phyloP scores from a whole-genome alignment of 768 basidiomycete genomes.

The Gloeopeniophorella convolvens region DNA sequence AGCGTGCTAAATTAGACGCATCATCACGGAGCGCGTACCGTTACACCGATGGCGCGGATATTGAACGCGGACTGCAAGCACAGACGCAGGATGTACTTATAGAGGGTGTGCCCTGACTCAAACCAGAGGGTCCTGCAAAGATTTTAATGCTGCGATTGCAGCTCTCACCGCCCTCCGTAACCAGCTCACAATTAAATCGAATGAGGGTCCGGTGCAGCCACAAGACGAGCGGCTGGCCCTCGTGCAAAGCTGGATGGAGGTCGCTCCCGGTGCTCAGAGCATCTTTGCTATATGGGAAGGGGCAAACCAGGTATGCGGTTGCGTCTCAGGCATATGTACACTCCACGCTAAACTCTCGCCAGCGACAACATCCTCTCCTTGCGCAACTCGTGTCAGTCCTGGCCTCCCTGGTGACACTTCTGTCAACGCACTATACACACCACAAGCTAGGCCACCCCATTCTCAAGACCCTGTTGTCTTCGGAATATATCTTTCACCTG shows the following conservation, averaged over 20 bases:
- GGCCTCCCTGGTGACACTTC: conserved; percentile 51
- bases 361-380: conserved; percentile 41
- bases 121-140: neutral
- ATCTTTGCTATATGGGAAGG: conserved; percentile 59
- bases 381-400: conserved; percentile 46
- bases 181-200: conserved; percentile 47
- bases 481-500: conserved; percentile 48
- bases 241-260: conserved; percentile 56
- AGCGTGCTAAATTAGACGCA: conserved; percentile 24
- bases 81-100: conserved; percentile 20
- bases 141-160: conserved; percentile 21
- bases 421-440: conserved; percentile 63
- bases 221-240: conserved; percentile 57
- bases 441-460: conserved; percentile 59
- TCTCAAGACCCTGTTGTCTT: conserved; percentile 51
- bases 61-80: conserved; percentile 15
- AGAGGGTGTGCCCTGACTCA: conserved; percentile 16
- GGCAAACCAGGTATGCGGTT: conserved; percentile 39
- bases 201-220: conserved; percentile 41
- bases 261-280: conserved; percentile 48
- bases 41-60: conserved; percentile 10
- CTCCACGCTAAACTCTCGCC: conserved; percentile 5
- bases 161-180: conserved; percentile 53
- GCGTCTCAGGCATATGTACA: neutral
- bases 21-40: neutral